phyloP scores from a whole-genome alignment of 1,284 basidiomycete genomes.

The Rhodotorula sp. region DNA sequence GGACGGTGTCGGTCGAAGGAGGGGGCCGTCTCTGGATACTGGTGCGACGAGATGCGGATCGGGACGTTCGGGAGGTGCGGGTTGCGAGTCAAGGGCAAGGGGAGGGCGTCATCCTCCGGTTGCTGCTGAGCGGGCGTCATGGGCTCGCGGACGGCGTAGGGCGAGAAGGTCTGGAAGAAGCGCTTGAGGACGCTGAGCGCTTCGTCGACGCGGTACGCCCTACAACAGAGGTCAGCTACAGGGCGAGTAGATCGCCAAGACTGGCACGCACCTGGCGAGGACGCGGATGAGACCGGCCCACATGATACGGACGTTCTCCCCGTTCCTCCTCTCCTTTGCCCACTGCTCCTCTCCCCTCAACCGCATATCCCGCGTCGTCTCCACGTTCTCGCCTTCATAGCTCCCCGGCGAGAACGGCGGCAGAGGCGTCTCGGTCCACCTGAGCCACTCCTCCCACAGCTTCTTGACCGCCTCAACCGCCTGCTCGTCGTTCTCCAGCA shows the following conservation, averaged over 20 bases:
- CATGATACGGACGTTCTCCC: conserved; percentile 25
- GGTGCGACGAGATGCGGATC: conserved; percentile 21
- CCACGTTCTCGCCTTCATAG: conserved; percentile 2
- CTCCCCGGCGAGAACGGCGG: not conserved
- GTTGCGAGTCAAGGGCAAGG: not conserved
- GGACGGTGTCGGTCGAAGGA: conserved; percentile 13
- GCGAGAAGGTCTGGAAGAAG: conserved; percentile 33
- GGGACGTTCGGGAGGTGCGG: conserved; percentile 21
- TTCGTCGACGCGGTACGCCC: conserved; percentile 24
- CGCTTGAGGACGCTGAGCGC: conserved; percentile 27
- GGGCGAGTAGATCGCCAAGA: too few species aligned
- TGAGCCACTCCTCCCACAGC: conserved; percentile 37
- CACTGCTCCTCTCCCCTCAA: conserved; percentile 1
- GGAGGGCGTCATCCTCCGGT: not conserved
- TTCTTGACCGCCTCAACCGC: conserved; percentile 14
- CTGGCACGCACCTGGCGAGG: conserved; percentile 23
- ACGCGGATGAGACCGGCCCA: conserved; percentile 36
- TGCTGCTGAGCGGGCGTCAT: not conserved
- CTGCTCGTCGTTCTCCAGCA: conserved; percentile 15
- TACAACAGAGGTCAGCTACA: not conserved
- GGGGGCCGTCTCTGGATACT: conserved; percentile 36
- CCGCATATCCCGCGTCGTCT: not conserved
- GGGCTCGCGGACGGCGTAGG: conserved; percentile 5
- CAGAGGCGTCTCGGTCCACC: conserved; percentile 19
- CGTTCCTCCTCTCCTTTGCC: conserved; percentile 16